Evolutionary conservation across 306 rosid species (phyloP).

Genomic region (Vigna trinervia): DNA sequence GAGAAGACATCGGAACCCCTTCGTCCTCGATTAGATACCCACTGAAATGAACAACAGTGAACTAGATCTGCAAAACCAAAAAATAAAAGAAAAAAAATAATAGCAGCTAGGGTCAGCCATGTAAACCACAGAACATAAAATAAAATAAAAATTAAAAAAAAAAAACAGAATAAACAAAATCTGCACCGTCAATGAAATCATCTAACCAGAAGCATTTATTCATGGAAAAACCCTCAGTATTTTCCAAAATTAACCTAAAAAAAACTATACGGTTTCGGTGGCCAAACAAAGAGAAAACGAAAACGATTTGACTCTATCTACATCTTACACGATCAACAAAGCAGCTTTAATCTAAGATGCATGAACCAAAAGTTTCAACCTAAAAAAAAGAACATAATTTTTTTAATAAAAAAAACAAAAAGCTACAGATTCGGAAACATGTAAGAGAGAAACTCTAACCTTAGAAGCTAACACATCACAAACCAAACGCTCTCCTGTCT

Average conservation of each 20-base stretch:
- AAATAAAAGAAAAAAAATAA: constrained; percentile 1
- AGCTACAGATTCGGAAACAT: constrained; percentile 65
- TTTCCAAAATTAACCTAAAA: constrained; percentile 36
- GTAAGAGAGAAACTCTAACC: constrained; percentile 62
- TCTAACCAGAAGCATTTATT: constrained; percentile 42
- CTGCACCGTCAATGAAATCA: constrained; percentile 55
- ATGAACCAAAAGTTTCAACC: constrained; percentile 52
- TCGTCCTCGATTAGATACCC: constrained; percentile 55
- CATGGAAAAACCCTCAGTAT: constrained; percentile 49
- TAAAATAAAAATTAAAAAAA: background rate
- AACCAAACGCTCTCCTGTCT: constrained; percentile 31
- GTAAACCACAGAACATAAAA: constrained; percentile 37
- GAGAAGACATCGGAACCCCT: constrained; percentile 81
- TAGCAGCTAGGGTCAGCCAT: constrained; percentile 39
- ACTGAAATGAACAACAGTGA: constrained; percentile 52
- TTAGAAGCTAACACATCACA: constrained; percentile 55
- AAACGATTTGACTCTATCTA: constrained; percentile 49
- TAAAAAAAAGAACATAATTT: background rate
- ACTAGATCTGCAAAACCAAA: constrained; percentile 77
- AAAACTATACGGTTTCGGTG: constrained; percentile 44
- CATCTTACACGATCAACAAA: constrained; percentile 51
- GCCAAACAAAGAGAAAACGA: constrained; percentile 40
- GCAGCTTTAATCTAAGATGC: constrained; percentile 85
- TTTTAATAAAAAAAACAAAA: constrained; percentile 34
- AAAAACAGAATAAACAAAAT: constrained; percentile 33